Base-by-base conservation (phyloP, 306 rosid species). In the Lathyrus aphaca region DNA sequence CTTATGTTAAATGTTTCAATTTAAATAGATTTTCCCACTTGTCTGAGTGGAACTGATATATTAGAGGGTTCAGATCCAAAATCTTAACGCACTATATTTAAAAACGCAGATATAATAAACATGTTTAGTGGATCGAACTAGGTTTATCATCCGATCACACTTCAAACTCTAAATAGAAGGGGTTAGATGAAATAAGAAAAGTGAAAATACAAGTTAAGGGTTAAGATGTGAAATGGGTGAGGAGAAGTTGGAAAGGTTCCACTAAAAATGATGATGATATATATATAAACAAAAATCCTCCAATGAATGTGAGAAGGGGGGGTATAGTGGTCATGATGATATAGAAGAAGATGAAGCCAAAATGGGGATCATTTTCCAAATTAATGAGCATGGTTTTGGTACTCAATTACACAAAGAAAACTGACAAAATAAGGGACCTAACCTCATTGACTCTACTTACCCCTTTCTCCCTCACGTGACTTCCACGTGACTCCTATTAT, bases 391-490 rank as follows among this genome's bases (percentile, higher is more conserved):
- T 82, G 84, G 85, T 71, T 83, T 79, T 83, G 79, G 85, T 84
- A 88, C 97, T 93, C 98, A 81, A 86, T 90, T 86, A 73, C 91
- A 68, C 54, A 9, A 82, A 82, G 88, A 85, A 89, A 87, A 82
- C 66, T 43, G 84, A 79, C 89, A 86, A 86, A 81, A 74, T 32
- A 74, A 79, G 82, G 83, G 80, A 87, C 96, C 95, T 87, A 87
- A 92, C 89, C 53, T 69, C 72, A 86, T 89, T 89, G 88, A 92
- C 96, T 82, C 96, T 82, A 78, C 73, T 77, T 66, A 77, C 51
- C 75, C 77, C 72, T 56, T 66, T 64, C 78, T 39, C 30, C 54
- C 61, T 0, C 83, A 66, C 46, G 82, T 83, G 82, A 77, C 64
- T 11, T 59, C 71, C 81, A 74, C 72, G 80, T 80, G 66, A 50